Conservation (phyloP, 2,329 filamentous ascomycete species). For the Diaporthe aspalathi region DNA sequence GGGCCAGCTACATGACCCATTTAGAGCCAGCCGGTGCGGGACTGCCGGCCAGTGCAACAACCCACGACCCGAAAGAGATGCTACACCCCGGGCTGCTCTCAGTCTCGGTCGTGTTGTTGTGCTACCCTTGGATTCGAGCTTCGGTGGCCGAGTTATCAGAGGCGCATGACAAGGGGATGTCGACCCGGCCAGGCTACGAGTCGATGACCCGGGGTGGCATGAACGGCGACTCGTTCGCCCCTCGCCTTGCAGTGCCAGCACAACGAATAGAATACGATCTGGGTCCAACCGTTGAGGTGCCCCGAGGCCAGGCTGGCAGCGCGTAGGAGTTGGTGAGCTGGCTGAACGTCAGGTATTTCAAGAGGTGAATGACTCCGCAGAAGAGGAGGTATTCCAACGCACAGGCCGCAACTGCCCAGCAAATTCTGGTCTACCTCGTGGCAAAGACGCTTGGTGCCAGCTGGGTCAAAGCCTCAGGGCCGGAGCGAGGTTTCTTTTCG, state of each 20-base stretch:
- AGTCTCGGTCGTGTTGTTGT: not conserved
- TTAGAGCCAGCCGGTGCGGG: conserved; percentile 23
- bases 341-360: conserved; percentile 6
- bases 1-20: conserved; percentile 30
- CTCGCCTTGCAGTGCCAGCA: not conserved
- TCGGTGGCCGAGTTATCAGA: not conserved
- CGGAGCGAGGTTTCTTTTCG: conserved; percentile 5
- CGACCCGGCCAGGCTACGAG: not conserved
- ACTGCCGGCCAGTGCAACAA: conserved; percentile 15
- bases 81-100: not conserved
- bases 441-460: not conserved
- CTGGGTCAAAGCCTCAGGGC: conserved; percentile 2
- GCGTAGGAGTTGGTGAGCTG: conserved; percentile 1
- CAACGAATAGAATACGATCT: not conserved
- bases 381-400: conserved; percentile 16
- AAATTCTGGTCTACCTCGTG: not conserved
- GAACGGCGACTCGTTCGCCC: not conserved
- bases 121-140: not conserved
- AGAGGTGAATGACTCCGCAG: conserved; percentile 1
- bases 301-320: not conserved
- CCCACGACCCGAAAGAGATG: not conserved
- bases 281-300: not conserved
- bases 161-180: not conserved
- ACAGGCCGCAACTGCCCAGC: not conserved
- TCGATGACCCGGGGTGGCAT: not conserved